Conservation (phyloP, 441 rosid genomes). For the Pelargonium australe region DNA sequence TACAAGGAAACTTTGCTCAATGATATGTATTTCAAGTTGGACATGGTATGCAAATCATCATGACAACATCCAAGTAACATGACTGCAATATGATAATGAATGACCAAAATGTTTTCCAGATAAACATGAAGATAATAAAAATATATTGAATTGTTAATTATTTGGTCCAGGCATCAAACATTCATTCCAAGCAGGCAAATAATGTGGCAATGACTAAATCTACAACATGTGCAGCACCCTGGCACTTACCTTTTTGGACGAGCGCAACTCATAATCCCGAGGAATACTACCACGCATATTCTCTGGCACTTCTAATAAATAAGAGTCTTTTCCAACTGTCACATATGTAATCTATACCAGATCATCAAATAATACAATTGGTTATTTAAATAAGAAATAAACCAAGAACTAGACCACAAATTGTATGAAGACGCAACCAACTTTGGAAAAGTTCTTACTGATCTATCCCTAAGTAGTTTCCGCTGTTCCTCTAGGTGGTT, state of each 20-base stretch:
- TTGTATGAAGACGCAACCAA: constrained; percentile 20
- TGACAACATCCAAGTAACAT: not conserved
- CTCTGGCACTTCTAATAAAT: constrained; percentile 86
- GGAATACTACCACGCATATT: constrained; percentile 67
- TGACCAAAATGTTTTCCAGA: constrained; percentile 1
- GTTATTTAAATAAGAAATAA: constrained; percentile 23
- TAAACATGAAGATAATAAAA: not conserved
- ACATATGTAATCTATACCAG: constrained; percentile 71
- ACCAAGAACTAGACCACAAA: constrained; percentile 8
- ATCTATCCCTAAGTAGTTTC: constrained; percentile 68
- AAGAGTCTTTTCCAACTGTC: constrained; percentile 80
- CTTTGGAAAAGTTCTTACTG: constrained; percentile 44
- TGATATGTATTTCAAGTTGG: too few relatives aligned
- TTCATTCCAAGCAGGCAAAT: constrained; percentile 2
- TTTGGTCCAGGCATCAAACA: not conserved
- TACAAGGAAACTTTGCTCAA: too few relatives aligned
- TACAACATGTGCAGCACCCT: constrained; percentile 3
- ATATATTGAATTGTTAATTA: not conserved
- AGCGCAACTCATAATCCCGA: constrained; percentile 77
- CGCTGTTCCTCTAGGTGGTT: constrained; percentile 83
- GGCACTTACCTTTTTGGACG: constrained; percentile 81
- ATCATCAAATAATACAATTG: constrained; percentile 20
- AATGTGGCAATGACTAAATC: constrained; percentile 2
- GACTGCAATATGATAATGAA: not conserved
- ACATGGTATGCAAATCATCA: not conserved